Base-by-base conservation (phyloP, 345 rosid species). In the Eucalyptus regnans region DNA sequence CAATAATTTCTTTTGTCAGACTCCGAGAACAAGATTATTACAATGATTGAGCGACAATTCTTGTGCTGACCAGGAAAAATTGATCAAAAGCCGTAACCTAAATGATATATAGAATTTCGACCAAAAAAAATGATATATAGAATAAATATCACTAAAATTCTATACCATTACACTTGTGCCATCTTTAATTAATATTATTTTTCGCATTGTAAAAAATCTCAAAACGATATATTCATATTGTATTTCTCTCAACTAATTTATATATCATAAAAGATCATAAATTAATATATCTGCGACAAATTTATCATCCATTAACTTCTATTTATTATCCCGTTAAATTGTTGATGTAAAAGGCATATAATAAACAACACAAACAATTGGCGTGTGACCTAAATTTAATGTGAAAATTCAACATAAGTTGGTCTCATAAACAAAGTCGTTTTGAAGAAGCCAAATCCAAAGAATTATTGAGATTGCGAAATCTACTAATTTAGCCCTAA, bases 151-250 rank as follows among this genome's bases (percentile, higher is more conserved):
- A 76, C 27, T 5, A 76, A 37, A 37, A 76, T 37, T 9, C 2
- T 5, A 10, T 18, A 37, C 6, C 25, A 20, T 41, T 5, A 37
- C 4, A 71, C 23, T 6, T 22, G 4, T 9, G 1, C 10, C 2
- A 20, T 0, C 6, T 68, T 68, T 33, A n/a, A n/a, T 31, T n/a
- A 64, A n/a, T 31, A 64, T 12, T n/a, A 64, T 64, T n/a, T 64
- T 13, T n/a, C 0, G 1, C 1, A 31, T 2, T n/a, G 3, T 62
- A 7, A 7, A 13, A 64, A n/a, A n/a, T n/a, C 9, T n/a, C 9
- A 15, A 68, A 68, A 68, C 1, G 0, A 0, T 8, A 33, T 1
- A 5, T 9, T 33, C 44, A 16, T 14, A 15, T 16, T 17, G 7
- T 3, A 9, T 17, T 33, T 71, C 10, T 31, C 23, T 9, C 37